Evolutionary conservation across 306 rosid genomes (phyloP).

Genomic region (Cucumis hystrix): DNA sequence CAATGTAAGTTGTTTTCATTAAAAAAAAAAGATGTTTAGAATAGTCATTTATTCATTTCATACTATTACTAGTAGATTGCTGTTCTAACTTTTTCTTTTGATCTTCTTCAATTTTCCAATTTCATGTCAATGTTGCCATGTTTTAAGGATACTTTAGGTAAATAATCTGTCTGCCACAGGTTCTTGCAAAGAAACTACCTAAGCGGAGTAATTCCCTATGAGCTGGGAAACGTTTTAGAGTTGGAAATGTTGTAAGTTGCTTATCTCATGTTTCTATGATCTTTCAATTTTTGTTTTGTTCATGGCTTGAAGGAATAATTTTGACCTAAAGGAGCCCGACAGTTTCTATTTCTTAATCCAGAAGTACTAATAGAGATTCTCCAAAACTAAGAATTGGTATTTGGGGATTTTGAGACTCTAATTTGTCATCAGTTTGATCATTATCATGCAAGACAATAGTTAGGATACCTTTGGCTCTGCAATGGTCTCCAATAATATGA

Average conservation of each 20-base stretch:
- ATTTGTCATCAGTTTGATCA: not conserved
- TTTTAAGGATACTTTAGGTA: not conserved
- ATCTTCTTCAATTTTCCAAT: not conserved
- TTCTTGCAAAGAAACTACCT: slow-evolving; percentile 91
- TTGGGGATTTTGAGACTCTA: not conserved
- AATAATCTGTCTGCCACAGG: slow-evolving; percentile 33
- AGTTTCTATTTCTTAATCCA: not conserved
- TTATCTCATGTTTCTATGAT: not conserved
- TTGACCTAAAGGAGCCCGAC: not conserved
- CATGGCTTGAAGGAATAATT: not conserved
- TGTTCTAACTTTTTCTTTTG: not conserved
- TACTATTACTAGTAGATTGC: not conserved
- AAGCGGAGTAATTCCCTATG: slow-evolving; percentile 67
- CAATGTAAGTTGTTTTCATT: too few relatives aligned
- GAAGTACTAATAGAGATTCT: not conserved
- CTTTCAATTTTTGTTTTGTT: not conserved
- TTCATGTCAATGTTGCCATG: not conserved
- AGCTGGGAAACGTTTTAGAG: slow-evolving; percentile 69
- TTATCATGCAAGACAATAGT: not conserved
- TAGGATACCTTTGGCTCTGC: not conserved
- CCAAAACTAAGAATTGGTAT: not conserved
- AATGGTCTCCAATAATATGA: not conserved
- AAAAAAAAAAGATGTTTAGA: too few relatives aligned
- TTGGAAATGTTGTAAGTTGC: slow-evolving; percentile 66
- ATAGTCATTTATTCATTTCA: not conserved